Evolutionary conservation across 805 yeast species (phyloP).

Genomic region (Crinitomyces ghanaensis): DNA sequence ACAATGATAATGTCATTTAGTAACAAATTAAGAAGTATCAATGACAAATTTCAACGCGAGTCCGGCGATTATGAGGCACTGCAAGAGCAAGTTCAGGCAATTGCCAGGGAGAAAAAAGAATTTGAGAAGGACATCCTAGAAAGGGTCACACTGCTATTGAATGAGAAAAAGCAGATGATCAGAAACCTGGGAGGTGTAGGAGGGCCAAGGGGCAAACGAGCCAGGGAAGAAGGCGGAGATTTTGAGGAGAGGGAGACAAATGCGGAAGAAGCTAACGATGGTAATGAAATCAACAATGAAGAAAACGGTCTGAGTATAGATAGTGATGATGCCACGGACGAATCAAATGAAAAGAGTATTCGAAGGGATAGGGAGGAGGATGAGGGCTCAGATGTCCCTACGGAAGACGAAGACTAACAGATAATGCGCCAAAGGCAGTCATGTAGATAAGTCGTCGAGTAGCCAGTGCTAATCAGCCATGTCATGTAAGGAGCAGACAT

Average conservation of each 20-base stretch:
- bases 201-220: neutral
- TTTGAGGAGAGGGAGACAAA: neutral
- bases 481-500: neutral
- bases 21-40: constrained; percentile 3
- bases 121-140: constrained; percentile 11
- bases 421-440: neutral
- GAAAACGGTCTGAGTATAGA: neutral
- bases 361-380: neutral
- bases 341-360: neutral
- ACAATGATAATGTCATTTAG: constrained; percentile 4
- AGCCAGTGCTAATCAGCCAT: neutral
- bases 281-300: neutral
- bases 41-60: constrained; percentile 2
- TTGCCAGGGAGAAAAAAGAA: constrained; percentile 10
- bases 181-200: constrained; percentile 7
- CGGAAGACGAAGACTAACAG: neutral
- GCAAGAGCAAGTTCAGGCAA: constrained; percentile 8
- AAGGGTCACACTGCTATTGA: constrained; percentile 9
- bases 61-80: constrained; percentile 1
- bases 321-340: neutral
- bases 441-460: neutral
- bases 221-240: neutral
- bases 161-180: constrained; percentile 14
- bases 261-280: neutral
- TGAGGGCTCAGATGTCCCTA: neutral